phyloP scores from a whole-genome alignment of 257 asterid species.

The Salvia miltiorrhiza region DNA sequence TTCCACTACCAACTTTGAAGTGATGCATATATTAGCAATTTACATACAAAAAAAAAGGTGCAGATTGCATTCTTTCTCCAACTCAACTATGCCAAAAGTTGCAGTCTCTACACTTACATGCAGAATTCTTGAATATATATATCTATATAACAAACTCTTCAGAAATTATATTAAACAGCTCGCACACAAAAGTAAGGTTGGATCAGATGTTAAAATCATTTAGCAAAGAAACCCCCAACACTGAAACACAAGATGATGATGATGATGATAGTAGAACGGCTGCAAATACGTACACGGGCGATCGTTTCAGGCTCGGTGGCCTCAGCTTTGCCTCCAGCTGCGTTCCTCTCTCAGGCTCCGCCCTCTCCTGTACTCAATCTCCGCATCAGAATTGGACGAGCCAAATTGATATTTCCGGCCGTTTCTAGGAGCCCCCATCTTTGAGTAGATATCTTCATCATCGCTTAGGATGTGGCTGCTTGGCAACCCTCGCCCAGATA shows the following conservation, averaged over 20 bases:
- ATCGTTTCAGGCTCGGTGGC: conserved; percentile 32
- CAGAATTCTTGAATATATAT: conserved; percentile 17
- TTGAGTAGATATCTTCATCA: conserved; percentile 66
- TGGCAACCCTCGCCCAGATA: conserved; percentile 30
- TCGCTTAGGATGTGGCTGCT: conserved; percentile 48
- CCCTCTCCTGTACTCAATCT: conserved; percentile 89
- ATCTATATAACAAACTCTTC: conserved; percentile 8
- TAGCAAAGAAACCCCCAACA: not conserved
- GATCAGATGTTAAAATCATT: not conserved
- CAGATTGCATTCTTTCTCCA: conserved; percentile 20
- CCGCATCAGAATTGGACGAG: conserved; percentile 87
- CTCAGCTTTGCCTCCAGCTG: conserved; percentile 34
- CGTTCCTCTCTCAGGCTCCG: conserved; percentile 75
- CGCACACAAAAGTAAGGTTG: conserved; percentile 8
- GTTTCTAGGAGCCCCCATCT: conserved; percentile 52
- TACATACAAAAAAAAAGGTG: conserved; percentile 23
- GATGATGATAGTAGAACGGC: conserved; percentile 1
- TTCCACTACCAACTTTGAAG: not conserved
- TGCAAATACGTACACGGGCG: conserved; percentile 23
- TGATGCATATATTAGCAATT: conserved; percentile 15
- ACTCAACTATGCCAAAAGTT: conserved; percentile 2
- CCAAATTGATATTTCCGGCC: conserved; percentile 64
- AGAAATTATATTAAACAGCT: not conserved
- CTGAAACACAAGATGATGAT: not conserved
- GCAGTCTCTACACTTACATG: conserved; percentile 13